Conservation (phyloP, 2,329 filamentous ascomycete species). For the Ceratocystiopsis sp. region DNA sequence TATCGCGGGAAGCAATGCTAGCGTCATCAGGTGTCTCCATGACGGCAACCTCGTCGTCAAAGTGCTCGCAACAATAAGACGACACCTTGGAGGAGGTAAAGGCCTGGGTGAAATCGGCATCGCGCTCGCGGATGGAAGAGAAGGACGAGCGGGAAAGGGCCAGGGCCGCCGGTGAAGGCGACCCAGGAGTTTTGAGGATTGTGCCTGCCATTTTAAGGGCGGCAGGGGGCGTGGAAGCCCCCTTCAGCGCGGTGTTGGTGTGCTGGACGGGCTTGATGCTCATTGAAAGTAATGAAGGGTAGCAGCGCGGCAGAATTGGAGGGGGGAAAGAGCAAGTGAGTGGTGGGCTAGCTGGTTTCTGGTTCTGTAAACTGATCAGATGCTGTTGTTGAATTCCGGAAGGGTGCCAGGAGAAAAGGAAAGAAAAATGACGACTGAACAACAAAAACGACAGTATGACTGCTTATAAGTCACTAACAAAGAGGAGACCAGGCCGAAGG, state of each 20-base stretch:
- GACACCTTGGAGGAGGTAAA: slow-evolving; percentile 48
- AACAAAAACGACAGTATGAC: not conserved
- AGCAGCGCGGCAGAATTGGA: too few relatives aligned
- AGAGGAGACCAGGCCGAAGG: slow-evolving; percentile 1
- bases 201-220: too few relatives aligned
- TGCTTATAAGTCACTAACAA: not conserved
- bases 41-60: slow-evolving; percentile 28
- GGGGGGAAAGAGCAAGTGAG: not conserved
- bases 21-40: slow-evolving; percentile 21
- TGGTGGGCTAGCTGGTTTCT: too few relatives aligned
- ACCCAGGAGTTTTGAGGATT: not conserved
- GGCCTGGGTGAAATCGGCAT: slow-evolving; percentile 40
- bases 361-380: too few relatives aligned
- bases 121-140: slow-evolving; percentile 44
- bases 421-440: not conserved
- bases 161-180: slow-evolving; percentile 4
- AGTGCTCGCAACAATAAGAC: slow-evolving; percentile 24
- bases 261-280: not conserved
- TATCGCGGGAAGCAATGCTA: not conserved
- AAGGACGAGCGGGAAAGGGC: slow-evolving; percentile 33
- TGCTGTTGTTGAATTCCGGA: too few relatives aligned
- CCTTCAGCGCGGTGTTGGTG: slow-evolving; percentile 1
- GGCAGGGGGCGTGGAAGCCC: slow-evolving; percentile 3
- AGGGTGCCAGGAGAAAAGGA: not conserved
- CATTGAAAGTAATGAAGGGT: too few relatives aligned